Conservation (phyloP, 345 rosid genomes). For the Brassica incana region DNA sequence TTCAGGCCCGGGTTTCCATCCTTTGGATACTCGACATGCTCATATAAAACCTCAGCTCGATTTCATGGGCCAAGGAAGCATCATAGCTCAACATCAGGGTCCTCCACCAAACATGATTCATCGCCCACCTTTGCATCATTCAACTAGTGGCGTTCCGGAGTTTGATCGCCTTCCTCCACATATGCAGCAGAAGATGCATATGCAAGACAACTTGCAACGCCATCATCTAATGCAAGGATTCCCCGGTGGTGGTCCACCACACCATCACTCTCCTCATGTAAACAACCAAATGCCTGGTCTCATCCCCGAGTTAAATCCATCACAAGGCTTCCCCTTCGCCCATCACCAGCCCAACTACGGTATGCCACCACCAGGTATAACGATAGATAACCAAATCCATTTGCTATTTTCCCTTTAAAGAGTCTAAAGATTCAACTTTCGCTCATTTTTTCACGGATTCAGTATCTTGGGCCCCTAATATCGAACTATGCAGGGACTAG, state of each 20-base stretch:
- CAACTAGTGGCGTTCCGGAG: conserved; percentile 48
- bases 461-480: background rate
- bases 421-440: background rate
- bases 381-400: background rate
- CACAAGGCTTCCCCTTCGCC: conserved; percentile 65
- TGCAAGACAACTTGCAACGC: conserved; percentile 59
- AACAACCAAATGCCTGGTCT: conserved; percentile 59
- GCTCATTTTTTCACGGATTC: background rate
- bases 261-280: conserved; percentile 45
- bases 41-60: conserved; percentile 61
- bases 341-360: conserved; percentile 61
- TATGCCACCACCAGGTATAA: conserved; percentile 52
- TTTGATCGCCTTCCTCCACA: conserved; percentile 67
- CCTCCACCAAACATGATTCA: conserved; percentile 52
- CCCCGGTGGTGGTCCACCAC: conserved; percentile 50
- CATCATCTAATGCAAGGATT: conserved; percentile 60
- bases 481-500: background rate
- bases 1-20: conserved; percentile 51
- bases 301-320: conserved; percentile 54
- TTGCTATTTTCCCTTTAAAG: background rate
- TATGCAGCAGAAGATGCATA: conserved; percentile 66
- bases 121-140: conserved; percentile 66
- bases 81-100: conserved; percentile 50
- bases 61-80: conserved; percentile 55
- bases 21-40: conserved; percentile 63